These are phyloP conservation scores for Zygoascus biomembranicola DNA, from an alignment of 805 yeast species.

Conservation along the genomic window DNA sequence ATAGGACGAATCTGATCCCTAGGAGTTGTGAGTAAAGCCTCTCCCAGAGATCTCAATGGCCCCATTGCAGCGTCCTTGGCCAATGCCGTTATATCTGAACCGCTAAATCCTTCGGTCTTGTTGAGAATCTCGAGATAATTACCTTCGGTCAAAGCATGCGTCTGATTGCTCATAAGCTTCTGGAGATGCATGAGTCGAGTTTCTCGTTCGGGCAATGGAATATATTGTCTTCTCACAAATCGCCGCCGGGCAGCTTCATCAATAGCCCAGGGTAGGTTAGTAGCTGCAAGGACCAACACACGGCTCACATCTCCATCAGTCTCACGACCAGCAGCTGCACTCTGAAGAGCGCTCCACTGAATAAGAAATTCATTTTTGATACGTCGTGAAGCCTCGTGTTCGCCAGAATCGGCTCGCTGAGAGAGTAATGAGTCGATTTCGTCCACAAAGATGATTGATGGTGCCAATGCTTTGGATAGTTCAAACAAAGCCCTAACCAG, in stretches of 20 bases:
- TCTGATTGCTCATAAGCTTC: constrained; percentile 62
- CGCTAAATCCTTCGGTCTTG: constrained; percentile 79
- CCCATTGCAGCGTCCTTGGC: constrained; percentile 99
- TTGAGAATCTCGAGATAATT: constrained; percentile 55
- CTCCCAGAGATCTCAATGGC: constrained; percentile 85
- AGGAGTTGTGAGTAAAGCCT: constrained; percentile 57
- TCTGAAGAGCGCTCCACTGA: constrained; percentile 89
- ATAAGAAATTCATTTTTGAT: constrained; percentile 89
- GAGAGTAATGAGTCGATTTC: constrained; percentile 90
- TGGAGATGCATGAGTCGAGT: constrained; percentile 66
- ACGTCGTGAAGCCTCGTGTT: constrained; percentile 80
- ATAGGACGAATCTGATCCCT: constrained; percentile 76
- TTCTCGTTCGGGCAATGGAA: constrained; percentile 85
- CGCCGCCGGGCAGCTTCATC: constrained; percentile 96
- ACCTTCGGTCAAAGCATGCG: constrained; percentile 53
- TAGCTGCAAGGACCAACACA: constrained; percentile 87
- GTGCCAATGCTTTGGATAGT: constrained; percentile 77
- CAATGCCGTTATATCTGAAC: constrained; percentile 84
- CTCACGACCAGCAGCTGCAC: constrained; percentile 75
- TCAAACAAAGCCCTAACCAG: constrained; percentile 81
- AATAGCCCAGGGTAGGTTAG: constrained; percentile 93
- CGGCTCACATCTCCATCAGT: constrained; percentile 42
- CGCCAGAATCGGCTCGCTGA: constrained; percentile 65
- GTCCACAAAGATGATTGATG: constrained; percentile 90
- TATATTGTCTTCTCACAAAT: constrained; percentile 84